Conservation (phyloP, 768 basidiomycete genomes). For the Strobilomyces dryophilus region DNA sequence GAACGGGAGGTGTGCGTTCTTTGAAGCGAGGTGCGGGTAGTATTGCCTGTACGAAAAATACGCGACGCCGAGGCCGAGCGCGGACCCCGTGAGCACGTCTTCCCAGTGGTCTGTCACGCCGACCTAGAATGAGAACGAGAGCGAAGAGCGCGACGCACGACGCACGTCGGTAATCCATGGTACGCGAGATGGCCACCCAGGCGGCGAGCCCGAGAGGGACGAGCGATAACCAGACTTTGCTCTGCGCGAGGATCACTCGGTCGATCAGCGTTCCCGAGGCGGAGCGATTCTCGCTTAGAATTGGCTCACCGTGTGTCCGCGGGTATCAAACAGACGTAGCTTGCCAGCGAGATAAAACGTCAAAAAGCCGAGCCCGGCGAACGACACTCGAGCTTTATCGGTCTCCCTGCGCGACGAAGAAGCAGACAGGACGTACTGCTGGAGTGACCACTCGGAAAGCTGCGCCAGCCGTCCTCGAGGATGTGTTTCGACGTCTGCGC, state of each 20-base stretch:
- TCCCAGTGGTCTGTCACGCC: constrained; percentile 50
- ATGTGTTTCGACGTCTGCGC: constrained; percentile 57
- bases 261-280: background rate
- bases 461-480: constrained; percentile 80
- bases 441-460: constrained; percentile 90
- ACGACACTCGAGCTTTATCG: constrained; percentile 55
- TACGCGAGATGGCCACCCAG: constrained; percentile 77
- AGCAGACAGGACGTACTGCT: constrained; percentile 51
- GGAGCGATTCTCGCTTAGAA: background rate
- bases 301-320: constrained; percentile 60
- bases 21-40: constrained; percentile 61
- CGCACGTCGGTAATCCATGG: constrained; percentile 88
- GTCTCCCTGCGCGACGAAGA: background rate
- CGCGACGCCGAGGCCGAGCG: constrained; percentile 68
- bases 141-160: constrained; percentile 7
- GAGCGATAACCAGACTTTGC: constrained; percentile 80
- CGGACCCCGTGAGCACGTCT: constrained; percentile 76
- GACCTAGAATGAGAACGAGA: background rate
- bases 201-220: constrained; percentile 71
- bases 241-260: constrained; percentile 30
- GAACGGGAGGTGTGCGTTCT: constrained; percentile 61
- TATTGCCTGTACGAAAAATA: constrained; percentile 81
- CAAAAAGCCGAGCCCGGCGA: constrained; percentile 89
- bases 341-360: constrained; percentile 89
- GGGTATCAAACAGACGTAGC: constrained; percentile 78